Conservation (phyloP, 2,329 filamentous ascomycete species). For the Talaromyces sp. region DNA sequence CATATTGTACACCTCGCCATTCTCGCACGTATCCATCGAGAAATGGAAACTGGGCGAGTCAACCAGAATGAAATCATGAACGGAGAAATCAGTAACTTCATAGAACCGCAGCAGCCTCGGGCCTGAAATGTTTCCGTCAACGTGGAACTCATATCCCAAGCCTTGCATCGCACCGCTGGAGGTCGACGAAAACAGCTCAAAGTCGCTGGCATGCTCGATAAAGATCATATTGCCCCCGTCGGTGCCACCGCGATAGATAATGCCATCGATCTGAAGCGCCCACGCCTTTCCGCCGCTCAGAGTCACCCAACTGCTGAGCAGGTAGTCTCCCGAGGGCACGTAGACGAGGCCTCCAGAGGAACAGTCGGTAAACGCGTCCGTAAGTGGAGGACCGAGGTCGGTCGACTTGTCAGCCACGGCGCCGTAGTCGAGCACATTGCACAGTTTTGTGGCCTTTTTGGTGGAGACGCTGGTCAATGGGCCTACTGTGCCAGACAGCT, state of each 20-base stretch:
- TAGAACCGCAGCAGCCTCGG: constrained; percentile 43
- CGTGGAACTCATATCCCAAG: constrained; percentile 45
- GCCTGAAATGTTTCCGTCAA: constrained; percentile 33
- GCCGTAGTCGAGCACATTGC: constrained; percentile 50
- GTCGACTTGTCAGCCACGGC: constrained; percentile 47
- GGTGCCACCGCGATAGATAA: constrained; percentile 47
- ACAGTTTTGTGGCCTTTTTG: constrained; percentile 46
- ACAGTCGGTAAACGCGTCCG: constrained; percentile 46
- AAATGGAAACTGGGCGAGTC: constrained; percentile 49
- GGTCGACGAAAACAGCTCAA: constrained; percentile 50
- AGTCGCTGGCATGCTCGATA: constrained; percentile 45
- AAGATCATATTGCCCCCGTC: constrained; percentile 50
- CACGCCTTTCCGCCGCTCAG: constrained; percentile 43
- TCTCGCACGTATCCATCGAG: constrained; percentile 44
- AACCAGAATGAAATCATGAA: constrained; percentile 46
- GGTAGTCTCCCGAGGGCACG: constrained; percentile 46
- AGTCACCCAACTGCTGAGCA: constrained; percentile 45
- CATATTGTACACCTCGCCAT: constrained; percentile 53
- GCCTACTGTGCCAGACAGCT: constrained; percentile 40
- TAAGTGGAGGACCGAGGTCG: constrained; percentile 46
- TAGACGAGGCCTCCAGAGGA: constrained; percentile 46
- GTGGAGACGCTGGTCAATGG: constrained; percentile 35
- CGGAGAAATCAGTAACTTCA: constrained; percentile 41
- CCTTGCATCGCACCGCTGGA: constrained; percentile 50
- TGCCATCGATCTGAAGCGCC: constrained; percentile 50